These are phyloP conservation scores for Heritiera fomes DNA, from an alignment of 345 rosid species.

Conservation along the genomic window DNA sequence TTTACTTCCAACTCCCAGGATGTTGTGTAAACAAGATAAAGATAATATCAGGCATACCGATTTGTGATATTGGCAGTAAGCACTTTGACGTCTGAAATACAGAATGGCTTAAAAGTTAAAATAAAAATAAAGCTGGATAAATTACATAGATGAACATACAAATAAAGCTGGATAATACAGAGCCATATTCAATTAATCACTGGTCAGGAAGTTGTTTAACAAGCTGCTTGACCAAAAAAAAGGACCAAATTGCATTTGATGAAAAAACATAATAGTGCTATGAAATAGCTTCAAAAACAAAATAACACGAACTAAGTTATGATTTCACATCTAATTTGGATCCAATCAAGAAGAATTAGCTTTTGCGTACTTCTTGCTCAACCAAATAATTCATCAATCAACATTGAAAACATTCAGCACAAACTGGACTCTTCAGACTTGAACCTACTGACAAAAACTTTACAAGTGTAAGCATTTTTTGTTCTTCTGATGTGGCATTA, in stretches of 20 bases:
- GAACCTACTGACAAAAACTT: not conserved
- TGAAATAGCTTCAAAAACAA: not conserved
- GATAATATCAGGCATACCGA: constrained; percentile 43
- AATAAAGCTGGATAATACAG: not conserved
- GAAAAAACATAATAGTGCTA: not conserved
- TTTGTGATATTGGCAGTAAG: constrained; percentile 69
- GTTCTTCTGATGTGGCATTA: not conserved
- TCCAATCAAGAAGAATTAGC: not conserved
- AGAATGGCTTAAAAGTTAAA: constrained; percentile 16
- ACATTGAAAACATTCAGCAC: not conserved
- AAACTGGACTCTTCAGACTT: not conserved
- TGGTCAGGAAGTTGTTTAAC: not conserved
- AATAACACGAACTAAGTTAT: not conserved
- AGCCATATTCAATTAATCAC: not conserved
- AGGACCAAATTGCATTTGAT: constrained; percentile 12
- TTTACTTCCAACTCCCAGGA: not conserved
- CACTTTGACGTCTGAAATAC: constrained; percentile 68
- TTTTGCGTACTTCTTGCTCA: not conserved
- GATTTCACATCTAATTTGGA: not conserved
- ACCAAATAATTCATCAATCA: not conserved
- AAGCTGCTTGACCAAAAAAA: not conserved
- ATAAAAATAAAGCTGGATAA: constrained; percentile 1
- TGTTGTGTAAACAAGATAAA: constrained; percentile 25
- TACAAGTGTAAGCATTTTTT: not conserved
- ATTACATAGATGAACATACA: not conserved